A percentile compares a stretch with the other conserved stretches of the same genome.
Conservation (phyloP, 2,329 filamentous ascomycete genomes). For the Pseudovirgaria hyperparasitica region DNA sequence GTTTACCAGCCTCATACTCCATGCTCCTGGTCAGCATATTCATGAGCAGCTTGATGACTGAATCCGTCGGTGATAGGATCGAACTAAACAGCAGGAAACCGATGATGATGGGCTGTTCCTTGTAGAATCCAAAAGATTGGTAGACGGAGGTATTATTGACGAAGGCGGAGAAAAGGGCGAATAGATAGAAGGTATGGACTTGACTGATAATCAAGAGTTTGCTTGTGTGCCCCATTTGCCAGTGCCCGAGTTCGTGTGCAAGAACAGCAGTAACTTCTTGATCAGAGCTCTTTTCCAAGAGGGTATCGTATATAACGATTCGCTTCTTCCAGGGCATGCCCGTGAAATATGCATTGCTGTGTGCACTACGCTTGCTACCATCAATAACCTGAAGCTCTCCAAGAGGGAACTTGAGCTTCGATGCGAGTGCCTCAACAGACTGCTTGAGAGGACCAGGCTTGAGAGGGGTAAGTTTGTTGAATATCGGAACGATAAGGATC, state of each 20-base stretch:
- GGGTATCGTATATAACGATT: constrained; percentile 97
- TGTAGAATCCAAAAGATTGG: constrained; percentile 76
- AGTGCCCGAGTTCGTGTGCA: constrained; percentile 92
- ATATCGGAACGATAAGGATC: constrained; percentile 82
- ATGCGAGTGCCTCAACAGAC: constrained; percentile 71
- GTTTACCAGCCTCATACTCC: constrained; percentile 77
- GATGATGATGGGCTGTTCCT: constrained; percentile 80
- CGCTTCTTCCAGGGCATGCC: constrained; percentile 99
- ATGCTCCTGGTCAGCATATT: constrained; percentile 90
- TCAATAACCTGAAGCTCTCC: constrained; percentile 91
- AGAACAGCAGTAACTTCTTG: constrained; percentile 91
- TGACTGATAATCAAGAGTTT: constrained; percentile 70
- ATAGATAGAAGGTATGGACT: constrained; percentile 93
- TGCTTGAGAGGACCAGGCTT: constrained; percentile 79
- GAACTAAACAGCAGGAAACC: constrained; percentile 97
- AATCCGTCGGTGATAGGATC: constrained; percentile 86
- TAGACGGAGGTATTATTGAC: constrained; percentile 92
- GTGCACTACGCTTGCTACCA: constrained; percentile 74
- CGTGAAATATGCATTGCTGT: constrained; percentile 93
- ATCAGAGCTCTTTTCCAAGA: constrained; percentile 88
- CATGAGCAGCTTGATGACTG: constrained; percentile 89
- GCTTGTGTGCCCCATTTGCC: constrained; percentile 91
- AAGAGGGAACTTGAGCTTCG: constrained; percentile 78
- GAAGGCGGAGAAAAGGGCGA: constrained; percentile 91
- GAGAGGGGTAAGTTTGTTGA: constrained; percentile 95